These are phyloP conservation scores for Meyerozyma sp. DNA, from an alignment of 1,139 yeast species.

Conservation along the genomic window DNA sequence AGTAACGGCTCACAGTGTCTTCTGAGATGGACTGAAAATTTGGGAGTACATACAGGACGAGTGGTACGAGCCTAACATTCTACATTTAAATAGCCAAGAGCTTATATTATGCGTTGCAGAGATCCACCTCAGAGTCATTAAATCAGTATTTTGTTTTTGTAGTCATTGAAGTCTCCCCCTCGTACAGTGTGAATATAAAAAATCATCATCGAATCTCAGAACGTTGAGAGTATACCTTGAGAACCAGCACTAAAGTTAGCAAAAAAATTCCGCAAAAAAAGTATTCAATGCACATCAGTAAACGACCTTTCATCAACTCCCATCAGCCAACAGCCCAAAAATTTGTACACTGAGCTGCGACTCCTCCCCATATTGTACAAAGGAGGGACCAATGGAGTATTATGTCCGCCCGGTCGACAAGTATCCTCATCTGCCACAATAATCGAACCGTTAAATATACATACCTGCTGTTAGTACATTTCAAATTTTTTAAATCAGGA, in stretches of 20 bases:
- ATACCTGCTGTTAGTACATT: constrained; percentile 16
- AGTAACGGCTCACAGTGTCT: background rate
- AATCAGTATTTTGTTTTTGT: constrained; percentile 59
- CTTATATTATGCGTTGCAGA: background rate
- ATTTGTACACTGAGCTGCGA: constrained; percentile 64
- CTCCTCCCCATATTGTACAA: constrained; percentile 51
- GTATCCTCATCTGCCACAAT: constrained; percentile 44
- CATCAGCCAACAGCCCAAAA: constrained; percentile 46
- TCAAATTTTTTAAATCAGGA: background rate
- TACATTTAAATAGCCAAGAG: background rate
- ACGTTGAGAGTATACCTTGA: constrained; percentile 6
- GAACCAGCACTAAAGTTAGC: constrained; percentile 8
- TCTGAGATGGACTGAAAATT: background rate
- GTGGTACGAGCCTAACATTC: background rate
- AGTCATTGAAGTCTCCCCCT: constrained; percentile 49
- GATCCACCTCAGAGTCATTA: constrained; percentile 61
- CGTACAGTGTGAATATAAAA: constrained; percentile 62
- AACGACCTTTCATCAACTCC: constrained; percentile 68
- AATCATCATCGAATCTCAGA: constrained; percentile 40
- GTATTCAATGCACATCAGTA: constrained; percentile 19
- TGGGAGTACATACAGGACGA: background rate
- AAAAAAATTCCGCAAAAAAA: constrained; percentile 9
- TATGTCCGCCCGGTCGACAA: constrained; percentile 85
- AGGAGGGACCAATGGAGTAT: constrained; percentile 41
- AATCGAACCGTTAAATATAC: constrained; percentile 4